These are phyloP conservation scores for Aspergillus panamensis DNA, from an alignment of 495 filamentous ascomycete species.

Conservation along the genomic window DNA sequence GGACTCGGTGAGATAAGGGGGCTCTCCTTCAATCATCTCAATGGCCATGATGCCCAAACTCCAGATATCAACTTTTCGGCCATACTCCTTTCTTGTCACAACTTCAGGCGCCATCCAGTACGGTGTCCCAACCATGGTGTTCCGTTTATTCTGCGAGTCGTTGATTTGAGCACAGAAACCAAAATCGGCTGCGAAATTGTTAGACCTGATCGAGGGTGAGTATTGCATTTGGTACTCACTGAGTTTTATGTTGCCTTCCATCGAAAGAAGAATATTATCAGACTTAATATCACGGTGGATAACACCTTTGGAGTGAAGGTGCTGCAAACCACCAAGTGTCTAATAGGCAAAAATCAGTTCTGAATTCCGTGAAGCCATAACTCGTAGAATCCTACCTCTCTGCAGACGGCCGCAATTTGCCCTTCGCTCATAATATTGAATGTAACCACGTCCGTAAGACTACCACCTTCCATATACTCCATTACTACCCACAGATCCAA, in stretches of 20 bases:
- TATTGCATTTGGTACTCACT: slow-evolving; percentile 56
- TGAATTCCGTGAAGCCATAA: not conserved
- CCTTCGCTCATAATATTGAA: slow-evolving; percentile 98
- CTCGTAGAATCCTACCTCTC: slow-evolving; percentile 58
- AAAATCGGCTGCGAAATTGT: slow-evolving; percentile 73
- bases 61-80: slow-evolving; percentile 98
- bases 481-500: slow-evolving; percentile 98
- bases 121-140: slow-evolving; percentile 97
- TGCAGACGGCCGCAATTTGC: slow-evolving; percentile 92
- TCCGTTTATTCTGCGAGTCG: slow-evolving; percentile 92
- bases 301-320: slow-evolving; percentile 94
- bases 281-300: slow-evolving; percentile 99
- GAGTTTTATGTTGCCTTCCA: slow-evolving; percentile 95
- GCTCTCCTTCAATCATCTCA: slow-evolving; percentile 99
- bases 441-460: slow-evolving; percentile 95
- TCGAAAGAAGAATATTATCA: slow-evolving; percentile 91
- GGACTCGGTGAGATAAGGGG: slow-evolving; percentile 92
- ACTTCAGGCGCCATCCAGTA: slow-evolving; percentile 99
- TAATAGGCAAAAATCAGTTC: slow-evolving; percentile 24
- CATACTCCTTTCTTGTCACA: slow-evolving; percentile 95
- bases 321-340: slow-evolving; percentile 87
- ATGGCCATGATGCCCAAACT: slow-evolving; percentile 99
- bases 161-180: slow-evolving; percentile 99
- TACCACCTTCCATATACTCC: slow-evolving; percentile 99
- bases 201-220: slow-evolving; percentile 19